Conservation (phyloP, 1,284 basidiomycete genomes). For the Pyrrhoderma lamaoense region DNA sequence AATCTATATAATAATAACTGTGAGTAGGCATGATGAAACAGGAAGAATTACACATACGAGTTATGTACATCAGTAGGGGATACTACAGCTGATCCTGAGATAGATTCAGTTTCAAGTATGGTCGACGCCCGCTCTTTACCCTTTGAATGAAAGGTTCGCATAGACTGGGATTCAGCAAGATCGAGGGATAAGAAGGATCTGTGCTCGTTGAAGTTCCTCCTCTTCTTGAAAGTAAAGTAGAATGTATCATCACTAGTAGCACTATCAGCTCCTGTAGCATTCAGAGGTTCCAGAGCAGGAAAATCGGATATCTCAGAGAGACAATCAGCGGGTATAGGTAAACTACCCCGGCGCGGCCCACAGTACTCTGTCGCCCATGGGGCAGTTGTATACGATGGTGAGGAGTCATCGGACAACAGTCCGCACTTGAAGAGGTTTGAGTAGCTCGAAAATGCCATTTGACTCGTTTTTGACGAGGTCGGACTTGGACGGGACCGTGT, state of each 20-base stretch:
- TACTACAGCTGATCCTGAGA: background rate
- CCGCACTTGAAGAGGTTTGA: conserved; percentile 58
- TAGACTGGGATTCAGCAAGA: conserved; percentile 48
- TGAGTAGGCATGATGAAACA: background rate
- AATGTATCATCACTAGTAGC: conserved; percentile 29
- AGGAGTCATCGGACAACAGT: conserved; percentile 33
- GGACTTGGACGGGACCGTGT: too few relatives aligned
- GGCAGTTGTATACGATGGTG: conserved; percentile 28
- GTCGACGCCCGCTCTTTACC: conserved; percentile 18
- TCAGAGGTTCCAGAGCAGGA: conserved; percentile 25
- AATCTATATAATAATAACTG: conserved; percentile 7
- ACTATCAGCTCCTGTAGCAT: conserved; percentile 24
- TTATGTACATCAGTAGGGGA: background rate
- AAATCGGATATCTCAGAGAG: conserved; percentile 13
- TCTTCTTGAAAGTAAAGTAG: conserved; percentile 44
- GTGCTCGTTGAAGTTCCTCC: conserved; percentile 32
- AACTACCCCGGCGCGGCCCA: conserved; percentile 32
- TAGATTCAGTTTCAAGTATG: background rate
- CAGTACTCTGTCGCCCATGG: conserved; percentile 25
- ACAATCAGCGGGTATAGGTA: conserved; percentile 35
- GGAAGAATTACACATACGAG: conserved; percentile 5
- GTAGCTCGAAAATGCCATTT: conserved; percentile 27
- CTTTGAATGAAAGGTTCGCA: conserved; percentile 34
- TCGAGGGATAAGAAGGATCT: conserved; percentile 54
- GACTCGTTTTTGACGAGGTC: too few relatives aligned